Base-by-base conservation (phyloP, 768 basidiomycete genomes). In the Cystobasidium onofrii region DNA sequence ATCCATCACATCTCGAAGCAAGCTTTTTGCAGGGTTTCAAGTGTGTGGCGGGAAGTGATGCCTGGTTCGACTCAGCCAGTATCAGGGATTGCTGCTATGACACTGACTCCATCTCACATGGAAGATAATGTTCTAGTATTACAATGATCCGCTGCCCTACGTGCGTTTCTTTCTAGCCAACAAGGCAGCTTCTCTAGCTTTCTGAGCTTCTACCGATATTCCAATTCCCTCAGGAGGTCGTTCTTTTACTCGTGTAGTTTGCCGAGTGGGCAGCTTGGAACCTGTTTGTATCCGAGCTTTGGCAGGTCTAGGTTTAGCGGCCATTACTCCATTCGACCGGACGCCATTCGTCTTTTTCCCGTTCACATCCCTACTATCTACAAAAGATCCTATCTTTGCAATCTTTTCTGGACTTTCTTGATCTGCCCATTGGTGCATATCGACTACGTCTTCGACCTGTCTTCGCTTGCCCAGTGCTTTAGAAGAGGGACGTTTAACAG, bases 401-500 rank as follows among this genome's bases (percentile, higher is more conserved):
- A 60, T 29, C 33, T 60, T 60, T 12, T 27, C 57, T 29, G 57
- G 57, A 20, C 9, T 60, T 29, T 25, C 6, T 7, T 25, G 15
- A 20, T 20, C 18, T 50, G n/a, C 57, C 2, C 6, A 15, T 6
- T 60, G 27, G 29, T 60, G 23, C 29, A 27, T 34, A n/a, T n/a
- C n/a, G n/a, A n/a, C 33, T 15, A 13, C 10, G 15, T 64, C 63
- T 64, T 64, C 27, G 23, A 64, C 31, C 17, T 41, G 39, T 13
- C 44, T 34, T 23, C 63, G 63, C 33, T 64, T 64, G 15, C 63
- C 63, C 1, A 64, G 63, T 13, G 63, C 63, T 41, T 39, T 36
- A 3, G 63, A 27, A 10, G 63, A 64, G 6, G 39, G 63, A 12
- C 31, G 36, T 6, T 6, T 39, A 39, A 25, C 60, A 9, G 31